Percentiles rank a stretch among this genome's conserved stretches.
These are phyloP conservation scores for Porcisia hertigi DNA, from an alignment of 208 protist genomes.

Conservation along the genomic window DNA sequence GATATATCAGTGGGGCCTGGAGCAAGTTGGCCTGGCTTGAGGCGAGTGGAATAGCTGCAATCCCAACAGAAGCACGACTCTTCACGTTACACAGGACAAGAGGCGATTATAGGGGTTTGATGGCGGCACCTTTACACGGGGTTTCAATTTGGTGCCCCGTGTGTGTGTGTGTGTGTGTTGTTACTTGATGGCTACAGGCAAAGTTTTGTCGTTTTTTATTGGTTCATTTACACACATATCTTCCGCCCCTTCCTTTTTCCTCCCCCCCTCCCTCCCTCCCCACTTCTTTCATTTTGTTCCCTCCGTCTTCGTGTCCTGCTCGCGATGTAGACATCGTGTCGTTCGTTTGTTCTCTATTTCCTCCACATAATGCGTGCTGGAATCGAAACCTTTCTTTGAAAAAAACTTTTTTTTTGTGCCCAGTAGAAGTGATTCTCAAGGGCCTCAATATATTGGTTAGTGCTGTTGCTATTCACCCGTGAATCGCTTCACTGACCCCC, in stretches of 20 bases:
- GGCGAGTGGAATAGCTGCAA: not conserved
- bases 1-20: conserved; percentile 70
- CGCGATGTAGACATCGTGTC: not conserved
- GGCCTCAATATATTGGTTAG: not conserved
- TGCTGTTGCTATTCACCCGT: no score
- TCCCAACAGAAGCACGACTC: not conserved
- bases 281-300: no score
- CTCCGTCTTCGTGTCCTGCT: not conserved
- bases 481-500: no score
- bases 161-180: not conserved
- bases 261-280: not conserved
- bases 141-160: not conserved
- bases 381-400: not conserved
- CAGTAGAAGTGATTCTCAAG: not conserved
- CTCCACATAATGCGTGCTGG: not conserved
- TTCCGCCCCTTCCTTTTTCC: no score
- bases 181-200: not conserved
- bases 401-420: not conserved
- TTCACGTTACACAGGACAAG: not conserved
- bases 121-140: not conserved
- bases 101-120: not conserved
- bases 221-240: not conserved
- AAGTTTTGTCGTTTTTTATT: not conserved
- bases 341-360: not conserved
- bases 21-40: conserved; percentile 45